These are phyloP conservation scores for Omphalotus guepiniiformis DNA, from an alignment of 768 basidiomycete species.

Conservation along the genomic window DNA sequence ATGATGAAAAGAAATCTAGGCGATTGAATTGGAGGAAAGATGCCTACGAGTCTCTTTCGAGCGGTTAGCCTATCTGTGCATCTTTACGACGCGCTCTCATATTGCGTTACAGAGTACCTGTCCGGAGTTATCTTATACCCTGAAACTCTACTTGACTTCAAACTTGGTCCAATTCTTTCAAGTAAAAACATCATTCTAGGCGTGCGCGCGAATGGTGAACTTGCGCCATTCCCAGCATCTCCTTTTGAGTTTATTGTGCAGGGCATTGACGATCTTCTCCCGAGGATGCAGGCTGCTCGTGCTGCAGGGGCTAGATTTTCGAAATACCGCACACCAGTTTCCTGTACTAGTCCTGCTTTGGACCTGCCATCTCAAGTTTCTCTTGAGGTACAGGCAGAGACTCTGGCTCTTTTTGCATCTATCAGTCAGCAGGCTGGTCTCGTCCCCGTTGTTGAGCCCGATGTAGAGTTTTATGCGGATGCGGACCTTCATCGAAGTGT, in stretches of 20 bases:
- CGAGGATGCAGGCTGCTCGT: constrained; percentile 37
- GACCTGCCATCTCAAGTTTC: constrained; percentile 37
- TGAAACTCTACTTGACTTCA: constrained; percentile 46
- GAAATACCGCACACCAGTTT: constrained; percentile 48
- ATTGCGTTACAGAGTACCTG: constrained; percentile 33
- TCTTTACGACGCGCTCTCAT: background rate
- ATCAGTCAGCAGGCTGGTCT: constrained; percentile 48
- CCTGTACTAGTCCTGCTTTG: constrained; percentile 32
- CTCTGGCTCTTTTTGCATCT: constrained; percentile 42
- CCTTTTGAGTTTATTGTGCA: constrained; percentile 43
- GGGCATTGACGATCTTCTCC: constrained; percentile 44
- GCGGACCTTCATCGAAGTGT: constrained; percentile 40
- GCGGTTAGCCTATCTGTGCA: constrained; percentile 23
- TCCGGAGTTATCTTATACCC: constrained; percentile 49
- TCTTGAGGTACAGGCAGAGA: constrained; percentile 44
- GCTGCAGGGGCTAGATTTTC: constrained; percentile 45
- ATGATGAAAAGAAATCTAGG: constrained; percentile 33
- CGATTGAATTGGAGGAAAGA: constrained; percentile 41
- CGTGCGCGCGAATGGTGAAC: constrained; percentile 47
- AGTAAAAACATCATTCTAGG: constrained; percentile 45
- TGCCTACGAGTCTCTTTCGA: constrained; percentile 38
- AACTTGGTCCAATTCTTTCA: constrained; percentile 39
- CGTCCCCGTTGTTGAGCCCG: constrained; percentile 51
- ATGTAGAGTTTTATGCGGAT: constrained; percentile 46
- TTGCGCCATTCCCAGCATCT: constrained; percentile 40